Evolutionary conservation across 768 basidiomycete genomes (phyloP), one percentile per base, ranked within the genome.

Genomic region (Rossbeevera mucosa): DNA sequence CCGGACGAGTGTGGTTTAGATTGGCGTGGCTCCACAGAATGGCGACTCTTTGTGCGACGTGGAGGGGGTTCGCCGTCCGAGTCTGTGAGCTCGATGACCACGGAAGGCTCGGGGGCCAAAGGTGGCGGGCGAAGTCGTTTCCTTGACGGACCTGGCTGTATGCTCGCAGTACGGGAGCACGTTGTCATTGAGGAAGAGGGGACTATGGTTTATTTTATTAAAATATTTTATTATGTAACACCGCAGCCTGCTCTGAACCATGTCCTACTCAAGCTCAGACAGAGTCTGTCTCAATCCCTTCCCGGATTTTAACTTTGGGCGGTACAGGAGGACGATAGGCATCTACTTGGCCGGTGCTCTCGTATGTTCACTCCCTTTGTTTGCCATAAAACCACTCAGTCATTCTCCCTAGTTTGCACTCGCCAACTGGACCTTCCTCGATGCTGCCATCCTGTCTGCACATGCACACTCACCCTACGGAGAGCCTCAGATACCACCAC

Each of bases 351-450:
- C 94, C 1, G 95, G 95, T 38, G 94, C 85, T 45, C 75, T 99
- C 57, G 94, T 98, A 65, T 57, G 92, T 80, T 48, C 18, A 33
- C 47, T 43, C 36, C n/a, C 55, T 43, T 18, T 26, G 4, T 5
- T 29, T 16, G 4, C 3, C 7, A 7, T 25, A 12, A 5, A 8
- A 12, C 49, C 5, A 20, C 18, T 44, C 24, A 28, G 7, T 28
- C 5, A 28, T 14, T 20, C 7, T 21, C 18, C 14, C 4, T 43
- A 94, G 94, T 98, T 97, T 69, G 91, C 94, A 1, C 74, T 97
- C 18, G 94, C 92, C 25, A 91, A 91, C 69, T 98, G 95, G 93
- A 80, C 88, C 4, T 94, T 99, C 72, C 75, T 97, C 51, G 95
- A 98, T 62, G 95, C 96, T 13, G 85, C 87, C 21, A 85, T 97